Evolutionary conservation across 164 flowering plant genomes (phyloP).

Genomic region (Piper longum): DNA sequence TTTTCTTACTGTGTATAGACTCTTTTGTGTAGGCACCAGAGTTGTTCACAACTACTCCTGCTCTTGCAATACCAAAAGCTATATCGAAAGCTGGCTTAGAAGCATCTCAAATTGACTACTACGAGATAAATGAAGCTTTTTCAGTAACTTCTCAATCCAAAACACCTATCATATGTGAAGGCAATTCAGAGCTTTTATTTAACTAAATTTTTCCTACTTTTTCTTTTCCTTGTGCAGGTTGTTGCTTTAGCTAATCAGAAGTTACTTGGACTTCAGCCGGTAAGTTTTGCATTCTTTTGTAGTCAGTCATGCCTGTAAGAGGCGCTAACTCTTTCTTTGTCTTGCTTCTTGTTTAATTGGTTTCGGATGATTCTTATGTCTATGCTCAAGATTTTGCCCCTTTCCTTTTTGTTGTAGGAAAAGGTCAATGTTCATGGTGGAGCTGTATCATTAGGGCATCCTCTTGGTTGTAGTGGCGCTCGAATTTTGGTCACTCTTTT

Average conservation of each 20-base stretch:
- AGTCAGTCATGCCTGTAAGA: too few species aligned
- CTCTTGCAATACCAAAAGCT: slow-evolving; percentile 96
- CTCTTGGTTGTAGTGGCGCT: slow-evolving; percentile 96
- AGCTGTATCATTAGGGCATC: slow-evolving; percentile 94
- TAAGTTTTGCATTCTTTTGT: slow-evolving; percentile 21
- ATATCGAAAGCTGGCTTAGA: slow-evolving; percentile 75
- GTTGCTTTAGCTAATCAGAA: slow-evolving; percentile 92
- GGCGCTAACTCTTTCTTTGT: too few species aligned
- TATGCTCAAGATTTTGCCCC: neutral
- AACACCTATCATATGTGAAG: neutral
- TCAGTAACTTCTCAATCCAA: slow-evolving; percentile 33
- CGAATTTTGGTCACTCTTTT: slow-evolving; percentile 75
- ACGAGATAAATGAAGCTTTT: slow-evolving; percentile 96
- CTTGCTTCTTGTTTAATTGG: too few species aligned
- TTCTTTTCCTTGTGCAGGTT: slow-evolving; percentile 39
- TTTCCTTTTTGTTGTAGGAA: slow-evolving; percentile 26
- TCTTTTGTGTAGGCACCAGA: slow-evolving; percentile 68
- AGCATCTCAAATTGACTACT: slow-evolving; percentile 76
- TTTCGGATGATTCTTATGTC: too few species aligned
- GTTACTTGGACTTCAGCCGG: slow-evolving; percentile 59
- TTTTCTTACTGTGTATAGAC: slow-evolving; percentile 4
- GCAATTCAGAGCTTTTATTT: neutral
- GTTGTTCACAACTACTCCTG: slow-evolving; percentile 79
- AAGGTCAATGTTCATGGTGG: slow-evolving; percentile 89
- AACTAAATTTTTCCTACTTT: too few species aligned